phyloP scores from a whole-genome alignment of 2,329 filamentous ascomycete genomes.

The Diaporthe sp. region DNA sequence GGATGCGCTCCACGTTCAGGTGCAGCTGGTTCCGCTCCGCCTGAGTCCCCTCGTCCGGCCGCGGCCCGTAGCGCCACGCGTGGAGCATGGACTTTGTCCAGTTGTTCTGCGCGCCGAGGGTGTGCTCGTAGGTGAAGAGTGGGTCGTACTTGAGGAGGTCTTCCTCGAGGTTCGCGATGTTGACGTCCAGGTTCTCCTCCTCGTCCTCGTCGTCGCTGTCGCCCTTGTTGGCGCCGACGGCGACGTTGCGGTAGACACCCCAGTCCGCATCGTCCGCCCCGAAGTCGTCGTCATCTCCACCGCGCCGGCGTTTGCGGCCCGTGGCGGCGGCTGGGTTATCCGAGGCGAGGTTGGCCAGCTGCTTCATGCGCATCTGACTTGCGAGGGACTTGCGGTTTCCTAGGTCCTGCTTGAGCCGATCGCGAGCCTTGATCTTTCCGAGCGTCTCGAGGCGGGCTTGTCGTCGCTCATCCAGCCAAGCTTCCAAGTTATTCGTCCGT shows the following conservation, averaged over 20 bases:
- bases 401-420: conserved; percentile 91
- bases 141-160: conserved; percentile 90
- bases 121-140: conserved; percentile 90
- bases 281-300: conserved; percentile 94
- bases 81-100: conserved; percentile 95
- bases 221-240: conserved; percentile 78
- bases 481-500: conserved; percentile 84
- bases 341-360: conserved; percentile 92
- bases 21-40: conserved; percentile 88
- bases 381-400: conserved; percentile 97
- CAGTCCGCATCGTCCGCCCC: conserved; percentile 98
- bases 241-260: conserved; percentile 95
- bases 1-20: conserved; percentile 95
- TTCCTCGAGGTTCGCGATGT: conserved; percentile 81
- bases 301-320: conserved; percentile 83
- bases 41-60: conserved; percentile 83
- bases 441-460: conserved; percentile 76
- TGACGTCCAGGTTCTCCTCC: conserved; percentile 83
- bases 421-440: conserved; percentile 90
- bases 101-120: conserved; percentile 90
- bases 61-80: conserved; percentile 88
- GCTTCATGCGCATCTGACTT: conserved; percentile 98
- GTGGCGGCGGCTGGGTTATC: conserved; percentile 73
- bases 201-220: conserved; percentile 89
- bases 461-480: conserved; percentile 87